Conservation (phyloP, 2,329 filamentous ascomycete species). For the Apiospora saccharicola region DNA sequence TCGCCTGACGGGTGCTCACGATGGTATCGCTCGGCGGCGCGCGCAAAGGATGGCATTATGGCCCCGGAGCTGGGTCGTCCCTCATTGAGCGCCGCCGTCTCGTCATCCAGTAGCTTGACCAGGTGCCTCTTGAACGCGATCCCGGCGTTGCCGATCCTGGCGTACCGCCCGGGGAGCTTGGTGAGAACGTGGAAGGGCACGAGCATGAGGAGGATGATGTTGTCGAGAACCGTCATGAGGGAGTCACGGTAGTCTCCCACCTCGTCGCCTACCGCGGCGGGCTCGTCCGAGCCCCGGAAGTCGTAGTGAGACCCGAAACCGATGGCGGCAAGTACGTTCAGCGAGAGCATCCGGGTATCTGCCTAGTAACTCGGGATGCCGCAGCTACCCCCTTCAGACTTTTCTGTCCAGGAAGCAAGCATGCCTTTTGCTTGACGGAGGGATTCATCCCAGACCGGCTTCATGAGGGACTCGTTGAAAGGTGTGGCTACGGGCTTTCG, state of each 20-base stretch:
- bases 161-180: constrained; percentile 33
- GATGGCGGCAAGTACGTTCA: constrained; percentile 39
- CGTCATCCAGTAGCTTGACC: constrained; percentile 41
- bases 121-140: constrained; percentile 39
- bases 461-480: constrained; percentile 41
- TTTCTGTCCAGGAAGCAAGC: constrained; percentile 38
- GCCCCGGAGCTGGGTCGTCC: constrained; percentile 27
- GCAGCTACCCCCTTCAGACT: constrained; percentile 31
- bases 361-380: constrained; percentile 31
- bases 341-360: constrained; percentile 38
- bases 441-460: constrained; percentile 37
- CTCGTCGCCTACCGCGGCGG: constrained; percentile 16
- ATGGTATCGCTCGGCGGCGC: constrained; percentile 22
- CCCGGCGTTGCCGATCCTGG: constrained; percentile 35
- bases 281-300: constrained; percentile 39
- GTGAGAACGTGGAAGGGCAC: constrained; percentile 38
- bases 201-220: constrained; percentile 41
- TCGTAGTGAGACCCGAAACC: constrained; percentile 41
- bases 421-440: constrained; percentile 33
- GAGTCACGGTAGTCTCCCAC: constrained; percentile 39
- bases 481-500: constrained; percentile 38
- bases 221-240: constrained; percentile 40
- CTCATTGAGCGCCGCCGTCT: constrained; percentile 34
- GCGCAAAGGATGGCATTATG: constrained; percentile 32
- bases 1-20: constrained; percentile 24